Percentiles rank a stretch among this genome's conserved stretches.
Conservation (phyloP, 2,329 filamentous ascomycete species). For the Tolypocladium tropicale region DNA sequence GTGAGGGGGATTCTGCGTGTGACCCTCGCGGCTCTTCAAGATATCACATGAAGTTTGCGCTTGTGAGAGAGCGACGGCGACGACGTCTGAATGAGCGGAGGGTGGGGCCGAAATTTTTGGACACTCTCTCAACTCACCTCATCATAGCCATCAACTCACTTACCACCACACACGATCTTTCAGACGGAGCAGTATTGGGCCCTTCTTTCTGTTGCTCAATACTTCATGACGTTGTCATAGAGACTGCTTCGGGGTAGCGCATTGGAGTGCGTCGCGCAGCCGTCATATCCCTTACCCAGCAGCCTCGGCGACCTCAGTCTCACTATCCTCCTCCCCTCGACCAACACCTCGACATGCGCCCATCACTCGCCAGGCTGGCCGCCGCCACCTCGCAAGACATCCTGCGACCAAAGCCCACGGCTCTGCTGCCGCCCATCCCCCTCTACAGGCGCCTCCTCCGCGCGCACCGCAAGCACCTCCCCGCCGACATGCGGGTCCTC, state of each 20-base stretch:
- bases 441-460: conserved; percentile 83
- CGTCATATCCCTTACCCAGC: not conserved
- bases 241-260: not conserved
- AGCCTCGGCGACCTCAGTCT: not conserved
- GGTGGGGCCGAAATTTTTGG: not conserved
- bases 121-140: not conserved
- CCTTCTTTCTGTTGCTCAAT: too few relatives aligned
- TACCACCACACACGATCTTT: not conserved
- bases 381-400: conserved; percentile 23
- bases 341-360: not conserved
- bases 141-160: not conserved
- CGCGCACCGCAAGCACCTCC: conserved; percentile 71
- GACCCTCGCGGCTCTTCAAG: not conserved
- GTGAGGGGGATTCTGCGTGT: not conserved
- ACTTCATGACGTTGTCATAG: not conserved
- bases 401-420: conserved; percentile 36
- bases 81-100: not conserved
- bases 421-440: conserved; percentile 76
- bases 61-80: not conserved
- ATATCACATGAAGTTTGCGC: not conserved
- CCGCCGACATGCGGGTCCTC: conserved; percentile 63
- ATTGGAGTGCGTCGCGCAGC: not conserved
- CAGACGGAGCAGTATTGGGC: not conserved
- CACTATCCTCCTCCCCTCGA: not conserved
- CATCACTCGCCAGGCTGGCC: conserved; percentile 16